Evolutionary conservation across 2,329 filamentous ascomycete species (phyloP), one percentile per base, ranked within the genome.

Genomic region (Hymenoscyphus albidus): DNA sequence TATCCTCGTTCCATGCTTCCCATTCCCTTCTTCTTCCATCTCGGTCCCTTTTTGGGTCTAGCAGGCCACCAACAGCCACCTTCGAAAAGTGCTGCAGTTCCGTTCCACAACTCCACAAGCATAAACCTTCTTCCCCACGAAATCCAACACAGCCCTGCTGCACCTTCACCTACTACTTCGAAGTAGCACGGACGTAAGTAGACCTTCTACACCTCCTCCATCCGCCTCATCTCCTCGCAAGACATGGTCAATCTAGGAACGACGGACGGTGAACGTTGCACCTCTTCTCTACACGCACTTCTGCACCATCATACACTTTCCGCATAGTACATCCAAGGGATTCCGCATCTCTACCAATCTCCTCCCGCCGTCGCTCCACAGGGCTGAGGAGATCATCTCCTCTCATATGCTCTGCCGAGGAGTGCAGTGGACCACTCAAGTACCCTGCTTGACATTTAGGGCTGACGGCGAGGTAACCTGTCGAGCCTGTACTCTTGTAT

Each of bases 371-470:
- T 22, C 42, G n/a, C 14, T 58, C 48, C 18, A 59, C 57, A 63
- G 62, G 62, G 62, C 62, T 64, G 57, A 60, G 38, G 35, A 54
- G 62, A 22, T 39, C 42, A 35, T 51, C 22, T 18, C 38, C 40
- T 40, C 18, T 9, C 44, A 51, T 35, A 14, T 44, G 12, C 31
- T 35, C 48, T 48, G 51, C 38, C 57, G 22, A 42, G n/a, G 32
- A 27, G 31, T 31, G 40, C 35, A 56, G 18, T 27, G 35, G 31
- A 39, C 59, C 39, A 59, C 27, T 57, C 39, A 59, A 18, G 16
- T 14, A n/a, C 35, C 44, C 16, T 38, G 35, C 35, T 44, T 14
- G 14, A 14, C 58, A 65, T 65, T 67, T 68, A 68, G 64, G 66
- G 66, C 66, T 68, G 66, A 68, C 62, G 51, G 64, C 59, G 31